Percentiles rank a stretch among this genome's conserved stretches.
Evolutionary conservation across 176 grass and related monocot genomes (phyloP).

Genomic region (Oryza glumipatula): DNA sequence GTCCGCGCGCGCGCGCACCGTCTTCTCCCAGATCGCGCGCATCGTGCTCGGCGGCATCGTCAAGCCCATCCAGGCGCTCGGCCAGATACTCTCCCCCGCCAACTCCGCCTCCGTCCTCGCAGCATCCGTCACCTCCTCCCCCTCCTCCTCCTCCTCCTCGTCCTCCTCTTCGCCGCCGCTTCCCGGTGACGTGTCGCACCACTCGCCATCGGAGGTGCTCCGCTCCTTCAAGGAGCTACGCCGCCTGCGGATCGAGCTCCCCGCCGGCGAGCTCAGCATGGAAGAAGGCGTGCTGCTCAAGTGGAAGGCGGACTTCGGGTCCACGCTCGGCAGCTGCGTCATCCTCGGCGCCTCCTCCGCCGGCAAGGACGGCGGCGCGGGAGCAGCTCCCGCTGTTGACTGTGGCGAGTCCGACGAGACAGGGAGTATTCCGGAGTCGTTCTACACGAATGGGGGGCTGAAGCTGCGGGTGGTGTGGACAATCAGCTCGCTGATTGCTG

Average conservation of each 20-base stretch:
- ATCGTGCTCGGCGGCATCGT: slow-evolving; percentile 73
- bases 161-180: not conserved
- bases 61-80: slow-evolving; percentile 76
- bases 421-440: slow-evolving; percentile 77
- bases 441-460: slow-evolving; percentile 66
- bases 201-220: slow-evolving; percentile 91
- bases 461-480: slow-evolving; percentile 90
- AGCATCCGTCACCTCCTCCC: slow-evolving; percentile 6
- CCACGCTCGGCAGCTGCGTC: slow-evolving; percentile 78
- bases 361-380: not conserved
- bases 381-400: slow-evolving; percentile 24
- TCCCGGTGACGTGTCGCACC: slow-evolving; percentile 71
- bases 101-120: slow-evolving; percentile 37
- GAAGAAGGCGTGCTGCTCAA: slow-evolving; percentile 85
- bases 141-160: slow-evolving; percentile 23
- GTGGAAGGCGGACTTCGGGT: slow-evolving; percentile 92
- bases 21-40: slow-evolving; percentile 75
- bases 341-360: slow-evolving; percentile 69
- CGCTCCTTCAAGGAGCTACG: slow-evolving; percentile 90
- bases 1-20: slow-evolving; percentile 51
- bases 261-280: slow-evolving; percentile 70
- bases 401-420: slow-evolving; percentile 49
- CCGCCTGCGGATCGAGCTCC: slow-evolving; percentile 79
- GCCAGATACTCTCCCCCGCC: slow-evolving; percentile 75
- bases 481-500: slow-evolving; percentile 89